phyloP scores from a whole-genome alignment of 2,329 filamentous ascomycete species.

The Scytalidium lignicola region DNA sequence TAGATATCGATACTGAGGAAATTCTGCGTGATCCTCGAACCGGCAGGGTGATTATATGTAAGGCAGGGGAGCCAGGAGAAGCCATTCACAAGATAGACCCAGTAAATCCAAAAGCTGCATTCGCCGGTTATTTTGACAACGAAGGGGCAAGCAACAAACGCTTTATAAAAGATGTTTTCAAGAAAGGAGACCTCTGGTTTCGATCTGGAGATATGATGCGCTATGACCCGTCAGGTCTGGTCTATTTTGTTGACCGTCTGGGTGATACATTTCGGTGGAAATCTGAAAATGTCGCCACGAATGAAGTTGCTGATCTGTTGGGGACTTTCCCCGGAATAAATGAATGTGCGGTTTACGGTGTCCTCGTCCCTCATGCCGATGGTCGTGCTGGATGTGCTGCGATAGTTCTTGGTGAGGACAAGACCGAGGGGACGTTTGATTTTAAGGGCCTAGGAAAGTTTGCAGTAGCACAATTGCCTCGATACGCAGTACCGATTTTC shows the following conservation, averaged over 20 bases:
- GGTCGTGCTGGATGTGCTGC: constrained; percentile 38
- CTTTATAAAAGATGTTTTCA: not conserved
- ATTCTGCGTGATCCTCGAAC: not conserved
- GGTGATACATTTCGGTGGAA: constrained; percentile 28
- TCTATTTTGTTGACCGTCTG: not conserved
- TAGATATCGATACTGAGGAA: constrained; percentile 2
- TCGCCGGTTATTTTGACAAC: not conserved
- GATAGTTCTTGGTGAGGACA: not conserved
- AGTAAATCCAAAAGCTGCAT: not conserved
- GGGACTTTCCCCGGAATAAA: constrained; percentile 34
- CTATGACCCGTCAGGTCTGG: not conserved
- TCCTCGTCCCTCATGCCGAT: constrained; percentile 37
- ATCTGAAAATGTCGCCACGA: constrained; percentile 41
- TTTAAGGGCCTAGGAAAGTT: constrained; percentile 33
- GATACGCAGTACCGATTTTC: constrained; percentile 41
- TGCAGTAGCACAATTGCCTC: constrained; percentile 32
- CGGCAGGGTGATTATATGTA: not conserved
- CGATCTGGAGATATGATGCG: not conserved
- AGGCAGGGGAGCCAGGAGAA: not conserved
- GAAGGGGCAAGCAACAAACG: not conserved
- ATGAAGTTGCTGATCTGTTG: constrained; percentile 37
- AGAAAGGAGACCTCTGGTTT: constrained; percentile 1
- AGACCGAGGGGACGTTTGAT: constrained; percentile 15
- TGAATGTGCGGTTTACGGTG: constrained; percentile 39
- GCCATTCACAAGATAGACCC: not conserved